phyloP scores from a whole-genome alignment of 2,329 filamentous ascomycete genomes.

The Phaeosphaeriaceae sp. region DNA sequence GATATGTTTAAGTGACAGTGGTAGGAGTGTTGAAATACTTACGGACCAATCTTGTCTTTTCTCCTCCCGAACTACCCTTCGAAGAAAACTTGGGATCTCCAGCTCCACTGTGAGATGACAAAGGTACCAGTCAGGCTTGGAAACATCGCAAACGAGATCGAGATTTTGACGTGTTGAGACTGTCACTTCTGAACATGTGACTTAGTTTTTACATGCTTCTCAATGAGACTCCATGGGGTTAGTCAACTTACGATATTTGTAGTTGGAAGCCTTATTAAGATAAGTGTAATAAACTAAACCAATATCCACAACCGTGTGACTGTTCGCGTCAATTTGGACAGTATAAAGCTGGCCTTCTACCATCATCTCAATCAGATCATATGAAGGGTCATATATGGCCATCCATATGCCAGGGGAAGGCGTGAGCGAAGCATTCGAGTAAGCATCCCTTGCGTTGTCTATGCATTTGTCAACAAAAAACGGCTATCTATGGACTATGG shows the following conservation, averaged over 20 bases:
- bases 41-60: slow-evolving; percentile 4
- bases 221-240: too few species aligned
- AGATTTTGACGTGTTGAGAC: slow-evolving; percentile 9
- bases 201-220: too few species aligned
- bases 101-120: slow-evolving; percentile 10
- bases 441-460: background rate
- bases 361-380: slow-evolving; percentile 2
- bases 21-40: background rate
- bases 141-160: slow-evolving; percentile 11
- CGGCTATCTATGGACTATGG: background rate
- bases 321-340: slow-evolving; percentile 13
- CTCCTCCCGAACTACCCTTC: slow-evolving; percentile 6
- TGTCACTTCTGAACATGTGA: slow-evolving; percentile 6
- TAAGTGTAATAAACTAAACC: slow-evolving; percentile 10
- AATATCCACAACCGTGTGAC: slow-evolving; percentile 11
- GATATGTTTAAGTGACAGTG: background rate
- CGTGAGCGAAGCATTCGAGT: background rate
- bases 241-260: slow-evolving; percentile 9
- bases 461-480: background rate
- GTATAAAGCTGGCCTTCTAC: slow-evolving; percentile 6
- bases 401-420: slow-evolving; percentile 10
- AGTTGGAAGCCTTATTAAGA: slow-evolving; percentile 3
- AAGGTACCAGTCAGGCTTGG: slow-evolving; percentile 4
- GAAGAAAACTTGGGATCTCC: slow-evolving; percentile 9
- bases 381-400: slow-evolving; percentile 8